Evolutionary conservation across 192 early-diverging fungal genomes (phyloP).

Genomic region (Backusella liffmaniae): DNA sequence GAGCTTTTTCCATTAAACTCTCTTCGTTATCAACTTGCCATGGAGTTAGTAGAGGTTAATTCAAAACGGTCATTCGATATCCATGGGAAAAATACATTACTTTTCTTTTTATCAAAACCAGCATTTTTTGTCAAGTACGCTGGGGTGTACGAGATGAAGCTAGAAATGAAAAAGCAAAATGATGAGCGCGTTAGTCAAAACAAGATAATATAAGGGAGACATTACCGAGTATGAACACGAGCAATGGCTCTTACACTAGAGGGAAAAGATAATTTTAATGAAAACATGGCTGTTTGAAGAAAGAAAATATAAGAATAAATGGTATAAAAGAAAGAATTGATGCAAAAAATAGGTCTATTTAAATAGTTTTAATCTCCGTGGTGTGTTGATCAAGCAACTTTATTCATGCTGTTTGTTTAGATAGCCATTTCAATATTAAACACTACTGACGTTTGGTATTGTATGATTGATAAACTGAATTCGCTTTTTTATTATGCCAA

Average conservation of each 20-base stretch:
- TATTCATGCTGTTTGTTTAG: not conserved
- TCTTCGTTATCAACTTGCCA: not conserved
- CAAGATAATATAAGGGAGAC: not conserved
- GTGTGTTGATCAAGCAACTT: not conserved
- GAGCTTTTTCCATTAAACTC: not conserved
- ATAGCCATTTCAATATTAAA: no score
- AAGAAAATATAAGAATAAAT: not conserved
- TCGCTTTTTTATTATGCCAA: no score
- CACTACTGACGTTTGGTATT: not conserved
- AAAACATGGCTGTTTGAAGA: not conserved
- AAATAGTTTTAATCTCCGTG: not conserved
- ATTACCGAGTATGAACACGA: not conserved
- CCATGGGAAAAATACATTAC: not conserved
- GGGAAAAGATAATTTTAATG: not conserved
- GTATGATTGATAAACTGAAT: no score
- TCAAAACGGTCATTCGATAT: not conserved
- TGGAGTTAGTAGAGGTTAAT: not conserved
- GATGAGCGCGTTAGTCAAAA: not conserved
- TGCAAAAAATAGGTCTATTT: not conserved
- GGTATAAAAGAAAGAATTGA: not conserved
- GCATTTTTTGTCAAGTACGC: not conserved
- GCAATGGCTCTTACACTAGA: not conserved
- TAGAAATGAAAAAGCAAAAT: not conserved
- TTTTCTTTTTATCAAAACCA: not conserved
- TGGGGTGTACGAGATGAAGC: not conserved